Conservation (phyloP, 1,284 basidiomycete species). For the Microbotryum lychnidis-dioicae region DNA sequence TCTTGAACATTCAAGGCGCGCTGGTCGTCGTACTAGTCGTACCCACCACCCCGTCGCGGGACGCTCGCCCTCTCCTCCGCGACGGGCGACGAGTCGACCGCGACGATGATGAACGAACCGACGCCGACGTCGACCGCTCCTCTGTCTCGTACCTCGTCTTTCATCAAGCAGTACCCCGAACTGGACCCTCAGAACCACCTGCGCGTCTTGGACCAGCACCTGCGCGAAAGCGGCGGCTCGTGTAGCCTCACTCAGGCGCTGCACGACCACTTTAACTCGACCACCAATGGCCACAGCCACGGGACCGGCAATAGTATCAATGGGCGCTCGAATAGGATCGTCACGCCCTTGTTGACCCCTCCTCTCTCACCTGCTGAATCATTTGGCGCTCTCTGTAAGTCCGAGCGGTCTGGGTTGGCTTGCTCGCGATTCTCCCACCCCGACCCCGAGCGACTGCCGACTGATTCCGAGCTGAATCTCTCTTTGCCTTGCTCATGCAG, state of each 20-base stretch:
- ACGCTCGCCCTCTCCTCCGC: background rate
- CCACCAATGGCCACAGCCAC: background rate
- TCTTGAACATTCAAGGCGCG: background rate
- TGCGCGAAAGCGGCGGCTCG: too few species aligned
- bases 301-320: background rate
- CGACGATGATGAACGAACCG: background rate
- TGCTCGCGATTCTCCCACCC: background rate
- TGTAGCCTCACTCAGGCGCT: too few species aligned
- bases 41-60: background rate
- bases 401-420: background rate
- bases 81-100: background rate
- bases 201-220: background rate
- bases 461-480: background rate
- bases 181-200: conserved; percentile 1
- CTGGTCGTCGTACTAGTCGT: background rate
- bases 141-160: background rate
- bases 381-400: background rate
- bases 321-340: background rate
- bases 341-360: background rate
- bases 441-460: background rate
- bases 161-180: conserved; percentile 1
- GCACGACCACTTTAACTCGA: background rate
- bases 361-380: conserved; percentile 1
- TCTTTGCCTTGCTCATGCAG: background rate
- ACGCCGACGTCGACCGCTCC: too few species aligned